Conservation (phyloP, 208 protist species). For the Acanthamoeba sp. region DNA sequence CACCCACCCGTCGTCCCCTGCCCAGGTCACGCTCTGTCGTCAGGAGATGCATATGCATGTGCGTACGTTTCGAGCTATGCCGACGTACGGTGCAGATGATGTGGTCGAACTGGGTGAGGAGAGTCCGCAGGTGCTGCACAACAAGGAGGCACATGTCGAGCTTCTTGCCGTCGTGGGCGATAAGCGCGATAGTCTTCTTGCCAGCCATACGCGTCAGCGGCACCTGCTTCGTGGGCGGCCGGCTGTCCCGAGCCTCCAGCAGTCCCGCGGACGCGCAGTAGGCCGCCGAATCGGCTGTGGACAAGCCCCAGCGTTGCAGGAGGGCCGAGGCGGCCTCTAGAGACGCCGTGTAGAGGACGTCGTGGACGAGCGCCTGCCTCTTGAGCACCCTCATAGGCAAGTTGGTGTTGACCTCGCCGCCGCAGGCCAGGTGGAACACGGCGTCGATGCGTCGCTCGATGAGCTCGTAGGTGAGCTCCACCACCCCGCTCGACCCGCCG, state of each 20-base stretch:
- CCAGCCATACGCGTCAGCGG: slow-evolving; percentile 35
- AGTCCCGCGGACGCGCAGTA: background rate
- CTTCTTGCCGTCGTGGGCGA: slow-evolving; percentile 64
- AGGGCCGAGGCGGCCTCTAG: slow-evolving; percentile 5
- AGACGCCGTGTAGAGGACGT: slow-evolving; percentile 44
- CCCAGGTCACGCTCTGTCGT: no score
- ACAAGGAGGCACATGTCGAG: slow-evolving; percentile 67
- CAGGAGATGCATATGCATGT: background rate
- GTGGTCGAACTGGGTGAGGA: slow-evolving; percentile 61
- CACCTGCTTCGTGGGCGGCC: slow-evolving; percentile 17
- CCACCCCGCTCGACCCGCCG: slow-evolving; percentile 8
- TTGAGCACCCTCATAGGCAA: slow-evolving; percentile 52
- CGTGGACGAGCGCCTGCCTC: slow-evolving; percentile 58
- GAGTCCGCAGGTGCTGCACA: slow-evolving; percentile 9
- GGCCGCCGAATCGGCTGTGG: background rate
- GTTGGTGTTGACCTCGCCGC: slow-evolving; percentile 48
- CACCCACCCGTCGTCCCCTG: slow-evolving; percentile 52
- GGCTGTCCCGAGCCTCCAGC: background rate
- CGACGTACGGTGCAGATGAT: slow-evolving; percentile 58
- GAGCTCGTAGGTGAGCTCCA: slow-evolving; percentile 53
- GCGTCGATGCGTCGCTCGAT: slow-evolving; percentile 34
- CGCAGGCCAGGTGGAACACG: slow-evolving; percentile 47
- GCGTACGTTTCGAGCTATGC: background rate
- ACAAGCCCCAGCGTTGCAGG: background rate
- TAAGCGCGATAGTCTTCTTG: slow-evolving; percentile 66